phyloP scores from a whole-genome alignment of 495 filamentous ascomycete genomes.

The Neurospora sp. region DNA sequence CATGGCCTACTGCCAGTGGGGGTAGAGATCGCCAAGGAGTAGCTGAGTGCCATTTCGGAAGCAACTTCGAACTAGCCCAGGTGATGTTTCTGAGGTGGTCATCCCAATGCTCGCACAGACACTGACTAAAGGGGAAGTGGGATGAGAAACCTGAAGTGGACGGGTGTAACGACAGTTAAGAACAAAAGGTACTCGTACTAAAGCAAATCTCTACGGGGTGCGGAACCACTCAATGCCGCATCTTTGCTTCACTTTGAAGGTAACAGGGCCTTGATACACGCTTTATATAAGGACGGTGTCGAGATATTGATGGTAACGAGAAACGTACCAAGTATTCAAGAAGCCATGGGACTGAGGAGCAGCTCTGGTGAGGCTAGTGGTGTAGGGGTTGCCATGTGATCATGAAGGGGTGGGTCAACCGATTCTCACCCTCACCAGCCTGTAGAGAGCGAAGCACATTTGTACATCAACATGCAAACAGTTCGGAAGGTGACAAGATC shows the following conservation, averaged over 20 bases:
- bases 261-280: background rate
- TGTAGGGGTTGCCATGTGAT: background rate
- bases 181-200: background rate
- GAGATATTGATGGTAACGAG: background rate
- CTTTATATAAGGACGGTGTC: background rate
- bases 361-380: background rate
- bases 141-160: background rate
- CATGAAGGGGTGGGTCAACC: background rate
- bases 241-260: background rate
- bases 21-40: background rate
- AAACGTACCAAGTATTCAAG: background rate
- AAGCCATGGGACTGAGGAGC: background rate
- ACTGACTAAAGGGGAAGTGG: background rate
- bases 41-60: background rate
- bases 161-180: background rate
- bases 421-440: background rate
- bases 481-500: background rate
- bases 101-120: background rate
- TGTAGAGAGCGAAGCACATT: background rate
- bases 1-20: background rate
- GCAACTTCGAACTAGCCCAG: background rate
- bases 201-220: background rate
- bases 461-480: background rate
- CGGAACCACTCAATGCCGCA: background rate
- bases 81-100: background rate